A percentile compares a stretch with the other conserved stretches of the same genome.
phyloP scores from a whole-genome alignment of 495 filamentous ascomycete species.

The Annulohypoxylon maeteangense region DNA sequence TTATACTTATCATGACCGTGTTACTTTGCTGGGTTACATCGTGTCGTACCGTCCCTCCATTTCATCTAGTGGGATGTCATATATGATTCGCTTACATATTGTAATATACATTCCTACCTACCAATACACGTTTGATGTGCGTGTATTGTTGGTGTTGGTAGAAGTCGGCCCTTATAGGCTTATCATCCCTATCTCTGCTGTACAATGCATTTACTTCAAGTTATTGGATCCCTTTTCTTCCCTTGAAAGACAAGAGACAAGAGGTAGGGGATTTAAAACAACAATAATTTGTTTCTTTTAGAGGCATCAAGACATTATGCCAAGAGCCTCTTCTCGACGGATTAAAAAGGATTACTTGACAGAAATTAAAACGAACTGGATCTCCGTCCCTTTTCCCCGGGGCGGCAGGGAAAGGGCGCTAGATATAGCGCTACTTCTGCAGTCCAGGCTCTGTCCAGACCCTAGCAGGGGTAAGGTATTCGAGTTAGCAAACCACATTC shows the following conservation, averaged over 20 bases:
- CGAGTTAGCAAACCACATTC: slow-evolving; percentile 5
- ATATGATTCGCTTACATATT: slow-evolving; percentile 25
- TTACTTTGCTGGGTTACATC: slow-evolving; percentile 7
- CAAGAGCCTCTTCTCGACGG: slow-evolving; percentile 14
- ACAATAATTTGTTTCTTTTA: slow-evolving; percentile 3
- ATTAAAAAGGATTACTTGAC: slow-evolving; percentile 32
- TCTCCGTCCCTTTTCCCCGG: slow-evolving; percentile 43
- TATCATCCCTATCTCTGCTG: slow-evolving; percentile 2
- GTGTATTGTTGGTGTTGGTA: neutral
- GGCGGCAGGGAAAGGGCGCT: slow-evolving; percentile 26
- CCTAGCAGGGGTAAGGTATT: slow-evolving; percentile 8
- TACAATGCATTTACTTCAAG: neutral
- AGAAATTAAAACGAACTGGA: slow-evolving; percentile 30
- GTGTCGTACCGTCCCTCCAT: slow-evolving; percentile 25
- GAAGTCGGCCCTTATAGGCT: neutral
- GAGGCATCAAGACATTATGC: neutral
- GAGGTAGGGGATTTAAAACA: too few relatives aligned
- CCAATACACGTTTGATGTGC: slow-evolving; percentile 1
- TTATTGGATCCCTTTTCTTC: neutral
- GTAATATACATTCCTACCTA: too few relatives aligned
- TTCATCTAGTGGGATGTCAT: slow-evolving; percentile 9
- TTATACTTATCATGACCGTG: neutral
- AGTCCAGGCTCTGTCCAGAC: neutral
- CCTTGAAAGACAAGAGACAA: neutral
- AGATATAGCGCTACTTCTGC: slow-evolving; percentile 1